Base-by-base conservation (phyloP, 768 basidiomycete species). In the Tulasnella sp. region DNA sequence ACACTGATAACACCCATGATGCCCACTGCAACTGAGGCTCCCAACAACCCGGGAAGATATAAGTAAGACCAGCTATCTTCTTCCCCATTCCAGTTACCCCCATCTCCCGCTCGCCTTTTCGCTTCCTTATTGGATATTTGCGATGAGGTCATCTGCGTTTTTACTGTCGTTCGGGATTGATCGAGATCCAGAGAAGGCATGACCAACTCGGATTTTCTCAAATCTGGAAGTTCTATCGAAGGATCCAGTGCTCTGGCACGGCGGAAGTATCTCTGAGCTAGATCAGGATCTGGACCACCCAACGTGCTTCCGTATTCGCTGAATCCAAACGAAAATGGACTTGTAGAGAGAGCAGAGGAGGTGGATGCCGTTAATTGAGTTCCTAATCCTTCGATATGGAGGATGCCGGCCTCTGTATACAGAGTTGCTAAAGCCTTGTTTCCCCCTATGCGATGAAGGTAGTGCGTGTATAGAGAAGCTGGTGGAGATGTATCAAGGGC, bases 221-320 rank as follows among this genome's bases (percentile, higher is more conserved):
- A 25, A 3, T 51, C 49, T 12, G 49, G 40, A 8, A 51, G 4
- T 27, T 51, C 40, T 22, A 43, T 32, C 2, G 40, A 41, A 12
- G 49, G 49, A 43, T 51, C 49, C 15, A 51, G 40, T 29, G 32
- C 49, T 22, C 39, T 24, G 16, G 49, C 49, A 8, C 49, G 49
- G 2, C 49, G 37, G 40, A 51, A 51, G 49, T 51, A 51, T 13
- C 40, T 27, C 35, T 51, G 49, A 29, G 40, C 49, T 2, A 20
- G 15, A 9, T 51, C 49, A 8, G 29, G 37, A 32, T 51, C 41
- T 1, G 49, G 16, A n/a, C 27, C 27, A 20, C 49, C 49, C 9
- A 27, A 37, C 16, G 33, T 47, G 4, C 20, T 34, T 7, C 49
- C 49, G 32, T 25, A 15, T 15, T 49, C 48, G 39, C 27, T 25